Evolutionary conservation across 1,139 yeast genomes (phyloP).

Genomic region (Blastobotrys proliferans): DNA sequence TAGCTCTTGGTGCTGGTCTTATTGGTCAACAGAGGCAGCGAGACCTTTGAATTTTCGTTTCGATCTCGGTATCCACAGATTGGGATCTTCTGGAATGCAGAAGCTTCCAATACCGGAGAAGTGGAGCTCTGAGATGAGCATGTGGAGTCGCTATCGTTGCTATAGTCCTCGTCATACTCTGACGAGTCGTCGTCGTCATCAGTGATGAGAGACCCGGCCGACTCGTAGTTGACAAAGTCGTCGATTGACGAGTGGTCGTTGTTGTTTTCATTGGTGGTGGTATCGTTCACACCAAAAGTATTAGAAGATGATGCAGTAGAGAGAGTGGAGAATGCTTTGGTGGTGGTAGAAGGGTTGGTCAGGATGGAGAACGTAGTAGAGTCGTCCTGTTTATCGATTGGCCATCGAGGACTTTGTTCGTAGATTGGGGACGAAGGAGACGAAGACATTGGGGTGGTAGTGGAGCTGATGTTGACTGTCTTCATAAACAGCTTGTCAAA

Average conservation of each 20-base stretch:
- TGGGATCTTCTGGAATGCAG: conserved; percentile 11
- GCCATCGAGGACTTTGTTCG: conserved; percentile 23
- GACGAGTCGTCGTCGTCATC: conserved; percentile 20
- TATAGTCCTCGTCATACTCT: too few relatives aligned
- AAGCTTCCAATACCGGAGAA: conserved; percentile 8
- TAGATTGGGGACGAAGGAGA: not conserved
- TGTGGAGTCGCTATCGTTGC: conserved; percentile 4
- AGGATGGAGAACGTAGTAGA: conserved; percentile 29
- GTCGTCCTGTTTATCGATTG: conserved; percentile 27
- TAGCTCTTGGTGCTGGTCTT: conserved; percentile 19
- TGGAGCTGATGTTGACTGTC: not conserved
- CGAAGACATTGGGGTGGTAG: not conserved
- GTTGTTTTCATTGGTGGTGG: not conserved
- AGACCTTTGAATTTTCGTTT: conserved; percentile 2
- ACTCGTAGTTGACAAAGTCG: conserved; percentile 25
- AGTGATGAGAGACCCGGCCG: conserved; percentile 12
- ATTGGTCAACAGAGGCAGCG: too few relatives aligned
- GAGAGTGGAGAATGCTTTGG: conserved; percentile 5
- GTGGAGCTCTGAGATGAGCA: conserved; percentile 14
- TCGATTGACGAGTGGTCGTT: conserved; percentile 14
- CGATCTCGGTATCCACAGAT: conserved; percentile 16
- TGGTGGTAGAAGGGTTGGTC: conserved; percentile 13
- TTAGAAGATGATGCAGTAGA: not conserved
- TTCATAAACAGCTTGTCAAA: conserved; percentile 13
- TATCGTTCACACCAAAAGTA: not conserved